These are phyloP conservation scores for Gaertneriomyces sp. DNA, from an alignment of 192 early-diverging fungal species.

Conservation along the genomic window DNA sequence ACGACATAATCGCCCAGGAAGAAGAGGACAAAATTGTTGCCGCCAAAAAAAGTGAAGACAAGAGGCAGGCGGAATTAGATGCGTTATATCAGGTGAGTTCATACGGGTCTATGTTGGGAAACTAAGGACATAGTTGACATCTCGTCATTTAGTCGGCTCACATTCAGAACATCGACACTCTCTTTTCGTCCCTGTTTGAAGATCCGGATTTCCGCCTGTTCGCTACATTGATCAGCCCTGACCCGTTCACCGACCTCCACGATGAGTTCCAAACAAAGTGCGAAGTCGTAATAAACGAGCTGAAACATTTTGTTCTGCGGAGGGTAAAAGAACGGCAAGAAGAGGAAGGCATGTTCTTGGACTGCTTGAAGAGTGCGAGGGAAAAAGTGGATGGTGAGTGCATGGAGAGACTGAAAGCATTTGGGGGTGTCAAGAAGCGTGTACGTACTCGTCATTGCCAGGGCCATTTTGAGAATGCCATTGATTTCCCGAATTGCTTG, in stretches of 20 bases:
- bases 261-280: conserved; percentile 60
- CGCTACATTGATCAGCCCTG: conserved; percentile 34
- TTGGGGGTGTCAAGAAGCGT: conserved; percentile 52
- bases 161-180: conserved; percentile 47
- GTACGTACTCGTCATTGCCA: conserved; percentile 20
- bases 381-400: conserved; percentile 47
- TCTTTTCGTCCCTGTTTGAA: conserved; percentile 59
- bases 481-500: not conserved
- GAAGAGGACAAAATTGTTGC: conserved; percentile 57
- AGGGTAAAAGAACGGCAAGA: conserved; percentile 44
- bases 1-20: conserved; percentile 60
- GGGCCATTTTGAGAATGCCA: not conserved
- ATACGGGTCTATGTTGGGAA: not conserved
- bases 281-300: conserved; percentile 51
- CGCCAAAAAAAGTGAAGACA: conserved; percentile 41
- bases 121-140: no score
- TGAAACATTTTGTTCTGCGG: conserved; percentile 48
- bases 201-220: conserved; percentile 54
- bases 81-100: conserved; percentile 39
- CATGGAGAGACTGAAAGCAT: conserved; percentile 40
- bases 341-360: conserved; percentile 40
- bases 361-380: conserved; percentile 40
- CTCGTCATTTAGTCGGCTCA: conserved; percentile 41
- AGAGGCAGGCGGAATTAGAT: conserved; percentile 36
- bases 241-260: conserved; percentile 42